phyloP scores from a whole-genome alignment of 345 rosid genomes.

The Pseudoturritis turrita region DNA sequence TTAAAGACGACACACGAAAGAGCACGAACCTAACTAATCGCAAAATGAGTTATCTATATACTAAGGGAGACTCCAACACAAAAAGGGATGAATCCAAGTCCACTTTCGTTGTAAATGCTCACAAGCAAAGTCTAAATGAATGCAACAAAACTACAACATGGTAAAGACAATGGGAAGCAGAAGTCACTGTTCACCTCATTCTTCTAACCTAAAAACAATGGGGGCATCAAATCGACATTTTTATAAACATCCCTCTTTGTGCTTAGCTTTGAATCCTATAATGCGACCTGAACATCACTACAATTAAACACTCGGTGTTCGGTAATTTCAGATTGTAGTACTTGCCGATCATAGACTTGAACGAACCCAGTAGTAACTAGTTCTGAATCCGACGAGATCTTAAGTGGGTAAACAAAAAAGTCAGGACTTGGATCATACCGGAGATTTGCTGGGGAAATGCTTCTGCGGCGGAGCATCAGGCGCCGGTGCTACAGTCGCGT shows the following conservation, averaged over 20 bases:
- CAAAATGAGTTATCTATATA: neutral
- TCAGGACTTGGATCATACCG: conserved; percentile 27
- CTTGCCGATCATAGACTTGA: neutral
- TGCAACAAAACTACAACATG: neutral
- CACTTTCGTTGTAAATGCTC: neutral
- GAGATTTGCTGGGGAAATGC: conserved; percentile 31
- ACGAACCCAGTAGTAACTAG: neutral
- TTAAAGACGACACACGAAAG: neutral
- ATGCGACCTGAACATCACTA: neutral
- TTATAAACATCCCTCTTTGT: neutral
- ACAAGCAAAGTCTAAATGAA: neutral
- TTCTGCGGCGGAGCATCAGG: conserved; percentile 24
- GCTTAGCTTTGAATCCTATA: neutral
- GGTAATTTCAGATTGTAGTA: neutral
- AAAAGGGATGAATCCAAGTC: neutral
- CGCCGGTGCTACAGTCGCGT: conserved; percentile 42
- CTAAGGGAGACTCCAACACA: neutral
- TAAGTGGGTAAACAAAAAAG: neutral
- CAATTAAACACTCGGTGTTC: neutral
- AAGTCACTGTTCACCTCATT: neutral
- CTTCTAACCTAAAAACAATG: neutral
- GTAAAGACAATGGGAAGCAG: neutral
- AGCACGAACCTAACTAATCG: neutral
- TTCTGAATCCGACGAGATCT: neutral
- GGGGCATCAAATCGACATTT: neutral